Evolutionary conservation across 164 flowering plant genomes (phyloP), one percentile per base, ranked within the genome.

Genomic region (Annona cherimola): DNA sequence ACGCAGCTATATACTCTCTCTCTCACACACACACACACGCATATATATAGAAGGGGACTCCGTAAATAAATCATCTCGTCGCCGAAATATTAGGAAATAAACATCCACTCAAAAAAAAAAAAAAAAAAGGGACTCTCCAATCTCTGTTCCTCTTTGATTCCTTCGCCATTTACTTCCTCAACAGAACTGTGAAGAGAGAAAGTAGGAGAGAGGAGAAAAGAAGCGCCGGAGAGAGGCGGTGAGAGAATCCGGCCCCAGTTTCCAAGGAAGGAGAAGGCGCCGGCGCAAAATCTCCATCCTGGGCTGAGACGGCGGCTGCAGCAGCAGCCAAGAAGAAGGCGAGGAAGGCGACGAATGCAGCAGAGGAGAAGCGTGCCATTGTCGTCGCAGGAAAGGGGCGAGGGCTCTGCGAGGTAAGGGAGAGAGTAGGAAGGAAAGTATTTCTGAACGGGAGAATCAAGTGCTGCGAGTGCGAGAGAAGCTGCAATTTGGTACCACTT

Each of bases 251-350:
- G 3, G 66, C 42, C 4, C 73, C 73, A 12, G 66, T 12, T 18
- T 70, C 67, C 59, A 70, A 44, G 0, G 63, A 4, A 6, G 66
- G 66, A n/a, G 73, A 20, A 41, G 73, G 73, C 1, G 73, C 41
- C 1, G 66, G 46, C 6, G 72, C 72, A 12, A 41, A 40, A 45
- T 57, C 66, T 55, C 20, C 44, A 1, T 70, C 66, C 57, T 70
- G 66, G 2, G 66, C 73, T 9, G 35, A 61, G 35, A 39, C 71
- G 66, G 62, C 40, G 6, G 45, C 20, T 12, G 19, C 44, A 18
- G 62, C n/a, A 19, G 41, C 12, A 20, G 26, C 40, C 12, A 19
- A 55, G 71, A 69, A 14, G 44, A 69, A 4, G 20, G 62, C 62
- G 1, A 69, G 43, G 26, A 41, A 40, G n/a, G n/a, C 5, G 26